These are phyloP conservation scores for Leptographium procerum DNA, from an alignment of 2,329 filamentous ascomycete species.

Conservation along the genomic window DNA sequence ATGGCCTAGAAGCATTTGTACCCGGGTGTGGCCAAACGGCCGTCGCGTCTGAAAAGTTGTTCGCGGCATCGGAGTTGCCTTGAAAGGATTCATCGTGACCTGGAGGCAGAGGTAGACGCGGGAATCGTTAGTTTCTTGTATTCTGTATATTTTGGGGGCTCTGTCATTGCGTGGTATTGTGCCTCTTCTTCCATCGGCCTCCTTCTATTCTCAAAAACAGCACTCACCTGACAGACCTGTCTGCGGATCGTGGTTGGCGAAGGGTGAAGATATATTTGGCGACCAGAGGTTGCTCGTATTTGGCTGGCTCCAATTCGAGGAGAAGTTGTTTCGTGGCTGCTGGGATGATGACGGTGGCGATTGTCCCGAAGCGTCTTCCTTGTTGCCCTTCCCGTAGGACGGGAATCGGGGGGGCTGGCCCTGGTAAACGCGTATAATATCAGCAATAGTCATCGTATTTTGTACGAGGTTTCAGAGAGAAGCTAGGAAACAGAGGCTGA, in stretches of 20 bases:
- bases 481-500: background rate
- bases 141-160: background rate
- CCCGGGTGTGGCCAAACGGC: constrained; percentile 3
- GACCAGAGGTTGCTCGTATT: constrained; percentile 37
- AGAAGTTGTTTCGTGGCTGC: constrained; percentile 25
- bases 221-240: constrained; percentile 37
- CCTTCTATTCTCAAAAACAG: background rate
- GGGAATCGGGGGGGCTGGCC: constrained; percentile 26
- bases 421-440: constrained; percentile 15
- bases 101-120: background rate
- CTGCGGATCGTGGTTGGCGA: constrained; percentile 29
- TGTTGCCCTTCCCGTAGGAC: constrained; percentile 21
- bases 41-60: background rate
- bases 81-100: constrained; percentile 24
- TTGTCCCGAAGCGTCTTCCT: constrained; percentile 20
- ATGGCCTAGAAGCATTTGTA: constrained; percentile 36
- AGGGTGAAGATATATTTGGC: constrained; percentile 17
- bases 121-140: background rate
- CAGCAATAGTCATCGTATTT: background rate
- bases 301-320: constrained; percentile 22
- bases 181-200: background rate
- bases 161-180: background rate
- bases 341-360: constrained; percentile 17
- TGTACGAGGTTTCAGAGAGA: background rate
- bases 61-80: background rate